A percentile compares a stretch with the other conserved stretches of the same genome.
These are phyloP conservation scores for Takashimella tepidaria DNA, from an alignment of 1,284 basidiomycete genomes.

Conservation along the genomic window DNA sequence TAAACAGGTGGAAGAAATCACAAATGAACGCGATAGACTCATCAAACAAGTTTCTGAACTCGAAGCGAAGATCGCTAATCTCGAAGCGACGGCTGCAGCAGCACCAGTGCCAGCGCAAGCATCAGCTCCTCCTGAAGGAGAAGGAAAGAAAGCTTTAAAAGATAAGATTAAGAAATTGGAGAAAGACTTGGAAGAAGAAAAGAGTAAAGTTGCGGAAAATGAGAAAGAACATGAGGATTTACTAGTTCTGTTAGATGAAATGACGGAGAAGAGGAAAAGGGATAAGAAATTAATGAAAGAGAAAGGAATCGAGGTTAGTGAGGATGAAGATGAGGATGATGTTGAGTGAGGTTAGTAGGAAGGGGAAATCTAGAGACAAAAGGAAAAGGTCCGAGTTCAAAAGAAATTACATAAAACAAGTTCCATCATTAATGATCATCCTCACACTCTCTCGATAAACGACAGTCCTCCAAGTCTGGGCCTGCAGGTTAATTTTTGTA, in stretches of 20 bases:
- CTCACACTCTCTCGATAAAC: too few relatives aligned
- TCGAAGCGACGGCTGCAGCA: constrained; percentile 2
- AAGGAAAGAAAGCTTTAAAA: constrained; percentile 10
- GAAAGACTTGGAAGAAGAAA: constrained; percentile 54
- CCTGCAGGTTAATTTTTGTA: too few relatives aligned
- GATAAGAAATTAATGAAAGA: constrained; percentile 74
- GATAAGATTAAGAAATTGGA: constrained; percentile 17
- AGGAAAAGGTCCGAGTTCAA: neutral
- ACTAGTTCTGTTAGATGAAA: constrained; percentile 86
- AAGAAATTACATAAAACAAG: constrained; percentile 57
- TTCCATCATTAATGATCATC: constrained; percentile 57
- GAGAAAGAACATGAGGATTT: constrained; percentile 94
- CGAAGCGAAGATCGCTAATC: constrained; percentile 16
- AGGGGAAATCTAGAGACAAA: neutral
- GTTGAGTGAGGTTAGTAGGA: constrained; percentile 51
- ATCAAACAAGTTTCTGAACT: neutral
- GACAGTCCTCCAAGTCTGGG: too few relatives aligned
- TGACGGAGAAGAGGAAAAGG: constrained; percentile 72
- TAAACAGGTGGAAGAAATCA: neutral
- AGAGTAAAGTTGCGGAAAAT: constrained; percentile 66
- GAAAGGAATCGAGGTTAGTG: constrained; percentile 77
- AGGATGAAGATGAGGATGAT: constrained; percentile 78
- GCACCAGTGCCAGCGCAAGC: constrained; percentile 1
- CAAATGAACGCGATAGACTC: neutral
- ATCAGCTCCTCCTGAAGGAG: constrained; percentile 4